Conservation (phyloP, 176 grass and related monocot genomes). For the Musa acuminata region DNA sequence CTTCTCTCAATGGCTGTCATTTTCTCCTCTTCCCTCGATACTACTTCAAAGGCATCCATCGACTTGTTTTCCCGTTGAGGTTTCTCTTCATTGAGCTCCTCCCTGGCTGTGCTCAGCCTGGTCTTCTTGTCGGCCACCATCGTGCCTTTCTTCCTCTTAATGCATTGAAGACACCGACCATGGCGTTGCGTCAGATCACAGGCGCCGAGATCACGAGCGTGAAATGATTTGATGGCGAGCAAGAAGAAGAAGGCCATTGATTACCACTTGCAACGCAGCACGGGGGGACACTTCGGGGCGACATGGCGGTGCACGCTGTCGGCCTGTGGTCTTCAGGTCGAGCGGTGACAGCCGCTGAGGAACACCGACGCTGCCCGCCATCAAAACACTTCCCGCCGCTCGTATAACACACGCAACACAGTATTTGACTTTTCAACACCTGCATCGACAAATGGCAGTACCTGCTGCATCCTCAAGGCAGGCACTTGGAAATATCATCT, state of each 20-base stretch:
- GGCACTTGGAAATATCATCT: too few relatives aligned
- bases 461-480: too few relatives aligned
- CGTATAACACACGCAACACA: too few relatives aligned
- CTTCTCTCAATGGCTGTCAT: not conserved
- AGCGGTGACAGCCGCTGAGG: conserved; percentile 42
- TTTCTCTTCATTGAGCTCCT: conserved; percentile 36
- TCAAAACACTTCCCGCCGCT: not conserved
- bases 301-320: conserved; percentile 20
- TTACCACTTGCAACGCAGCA: conserved; percentile 58
- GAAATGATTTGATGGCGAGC: too few relatives aligned
- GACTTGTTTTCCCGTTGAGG: conserved; percentile 11
- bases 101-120: conserved; percentile 55
- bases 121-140: conserved; percentile 50
- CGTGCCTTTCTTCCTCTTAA: conserved; percentile 51
- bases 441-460: too few relatives aligned
- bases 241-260: not conserved
- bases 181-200: not conserved
- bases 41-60: conserved; percentile 56
- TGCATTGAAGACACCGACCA: conserved; percentile 13
- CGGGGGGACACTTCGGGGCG: conserved; percentile 56
- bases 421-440: too few relatives aligned
- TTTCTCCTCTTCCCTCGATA: conserved; percentile 3
- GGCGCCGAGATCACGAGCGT: not conserved
- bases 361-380: conserved; percentile 36
- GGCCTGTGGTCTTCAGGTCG: conserved; percentile 34